phyloP scores from a whole-genome alignment of 2,329 filamentous ascomycete species.

The Aspergillus fructus region DNA sequence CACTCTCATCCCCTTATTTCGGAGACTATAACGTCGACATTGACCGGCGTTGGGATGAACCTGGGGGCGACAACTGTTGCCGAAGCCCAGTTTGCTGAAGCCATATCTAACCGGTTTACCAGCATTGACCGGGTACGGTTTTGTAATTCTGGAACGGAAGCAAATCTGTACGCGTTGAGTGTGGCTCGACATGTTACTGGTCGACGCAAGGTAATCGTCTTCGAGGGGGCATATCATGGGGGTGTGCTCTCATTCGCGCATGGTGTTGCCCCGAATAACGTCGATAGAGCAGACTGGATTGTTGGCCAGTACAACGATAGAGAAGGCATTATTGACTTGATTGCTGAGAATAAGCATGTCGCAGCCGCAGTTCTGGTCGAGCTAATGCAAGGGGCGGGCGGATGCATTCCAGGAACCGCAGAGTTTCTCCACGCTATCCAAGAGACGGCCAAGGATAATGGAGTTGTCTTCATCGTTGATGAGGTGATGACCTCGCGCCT shows the following conservation, averaged over 20 bases:
- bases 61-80: constrained; percentile 54
- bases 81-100: constrained; percentile 53
- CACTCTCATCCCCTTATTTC: constrained; percentile 61
- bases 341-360: constrained; percentile 36
- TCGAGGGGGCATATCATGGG: constrained; percentile 43
- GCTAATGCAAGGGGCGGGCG: constrained; percentile 6
- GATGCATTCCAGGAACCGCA: constrained; percentile 1
- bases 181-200: constrained; percentile 51
- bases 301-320: constrained; percentile 64
- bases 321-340: constrained; percentile 39
- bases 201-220: constrained; percentile 36
- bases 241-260: constrained; percentile 50
- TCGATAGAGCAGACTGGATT: constrained; percentile 57
- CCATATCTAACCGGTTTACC: constrained; percentile 55
- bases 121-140: constrained; percentile 58
- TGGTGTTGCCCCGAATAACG: constrained; percentile 25
- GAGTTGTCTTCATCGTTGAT: constrained; percentile 65
- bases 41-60: constrained; percentile 51
- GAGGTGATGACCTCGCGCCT: constrained; percentile 70
- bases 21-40: constrained; percentile 41
- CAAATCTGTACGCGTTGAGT: constrained; percentile 60
- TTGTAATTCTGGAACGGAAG: constrained; percentile 66
- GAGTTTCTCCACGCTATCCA: constrained; percentile 40
- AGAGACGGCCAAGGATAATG: constrained; percentile 47
- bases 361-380: constrained; percentile 49